A percentile compares a stretch with the other conserved stretches of the same genome.
These are phyloP conservation scores for Cytospora schulzeri DNA, from an alignment of 2,329 filamentous ascomycete species.

Conservation along the genomic window DNA sequence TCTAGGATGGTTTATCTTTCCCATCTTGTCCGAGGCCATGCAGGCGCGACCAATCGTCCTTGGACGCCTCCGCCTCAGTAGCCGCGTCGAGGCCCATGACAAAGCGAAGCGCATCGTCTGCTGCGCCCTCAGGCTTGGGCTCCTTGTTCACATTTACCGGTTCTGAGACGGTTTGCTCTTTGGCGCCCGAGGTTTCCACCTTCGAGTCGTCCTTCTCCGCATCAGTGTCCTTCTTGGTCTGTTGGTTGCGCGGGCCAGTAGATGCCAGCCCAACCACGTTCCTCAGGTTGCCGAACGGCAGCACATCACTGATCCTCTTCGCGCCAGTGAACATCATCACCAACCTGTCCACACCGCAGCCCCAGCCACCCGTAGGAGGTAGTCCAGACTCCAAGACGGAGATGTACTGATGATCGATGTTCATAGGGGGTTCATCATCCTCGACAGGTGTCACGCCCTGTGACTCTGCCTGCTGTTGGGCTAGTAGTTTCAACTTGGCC, in stretches of 20 bases:
- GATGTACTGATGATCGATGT: conserved; percentile 79
- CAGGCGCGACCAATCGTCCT: background rate
- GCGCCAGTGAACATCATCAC: conserved; percentile 87
- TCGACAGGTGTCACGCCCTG: conserved; percentile 32
- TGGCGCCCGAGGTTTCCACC: background rate
- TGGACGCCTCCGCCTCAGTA: background rate
- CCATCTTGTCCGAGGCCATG: background rate
- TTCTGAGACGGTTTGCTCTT: background rate
- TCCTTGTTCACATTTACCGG: background rate
- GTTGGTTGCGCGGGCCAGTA: conserved; percentile 18
- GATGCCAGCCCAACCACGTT: conserved; percentile 61
- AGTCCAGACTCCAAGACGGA: conserved; percentile 84
- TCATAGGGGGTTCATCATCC: conserved; percentile 49
- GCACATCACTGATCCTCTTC: conserved; percentile 78
- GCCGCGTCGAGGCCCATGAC: background rate
- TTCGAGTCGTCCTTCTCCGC: background rate
- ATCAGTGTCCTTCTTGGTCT: background rate
- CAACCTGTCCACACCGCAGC: conserved; percentile 86
- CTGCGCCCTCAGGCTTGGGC: background rate
- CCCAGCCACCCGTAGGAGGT: conserved; percentile 97
- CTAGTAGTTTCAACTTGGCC: conserved; percentile 32
- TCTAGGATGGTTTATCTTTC: background rate
- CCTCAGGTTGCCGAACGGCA: conserved; percentile 85
- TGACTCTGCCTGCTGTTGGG: conserved; percentile 43
- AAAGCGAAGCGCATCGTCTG: background rate